These are phyloP conservation scores for Metrosideros polymorpha DNA, from an alignment of 441 rosid genomes.

Conservation along the genomic window DNA sequence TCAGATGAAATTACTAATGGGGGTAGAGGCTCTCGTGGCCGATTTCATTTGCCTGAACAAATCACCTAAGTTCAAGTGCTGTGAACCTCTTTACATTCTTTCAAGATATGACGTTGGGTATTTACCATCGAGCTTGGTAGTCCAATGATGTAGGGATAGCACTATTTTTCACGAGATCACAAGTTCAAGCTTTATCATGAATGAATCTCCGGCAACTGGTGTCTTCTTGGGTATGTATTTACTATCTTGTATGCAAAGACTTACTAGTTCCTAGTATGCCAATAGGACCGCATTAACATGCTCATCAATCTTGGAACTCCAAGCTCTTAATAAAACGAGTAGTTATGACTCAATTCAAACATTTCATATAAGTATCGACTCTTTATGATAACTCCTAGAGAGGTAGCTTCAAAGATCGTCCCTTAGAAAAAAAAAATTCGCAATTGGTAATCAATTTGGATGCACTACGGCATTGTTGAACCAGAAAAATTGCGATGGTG, in stretches of 20 bases:
- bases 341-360: not conserved
- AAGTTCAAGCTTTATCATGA: rapidly evolving
- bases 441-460: not conserved
- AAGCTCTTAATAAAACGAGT: not conserved
- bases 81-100: not conserved
- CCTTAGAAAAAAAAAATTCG: not conserved
- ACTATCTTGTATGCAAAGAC: not conserved
- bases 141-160: rapidly evolving
- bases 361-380: not conserved
- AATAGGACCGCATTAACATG: not conserved
- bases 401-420: not conserved
- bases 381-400: not conserved
- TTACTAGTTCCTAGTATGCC: not conserved
- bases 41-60: rapidly evolving
- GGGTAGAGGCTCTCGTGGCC: not conserved
- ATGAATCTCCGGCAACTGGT: rapidly evolving
- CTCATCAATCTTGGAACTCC: not conserved
- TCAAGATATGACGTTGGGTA: not conserved
- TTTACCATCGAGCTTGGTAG: not conserved
- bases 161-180: not conserved
- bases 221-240: not conserved
- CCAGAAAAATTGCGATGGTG: not conserved
- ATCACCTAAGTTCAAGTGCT: not conserved
- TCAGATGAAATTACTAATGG: not conserved
- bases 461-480: not conserved